Percentiles rank a stretch among this genome's conserved stretches.
Conservation (phyloP, 306 rosid genomes). For the Sechiopsis laciniata region DNA sequence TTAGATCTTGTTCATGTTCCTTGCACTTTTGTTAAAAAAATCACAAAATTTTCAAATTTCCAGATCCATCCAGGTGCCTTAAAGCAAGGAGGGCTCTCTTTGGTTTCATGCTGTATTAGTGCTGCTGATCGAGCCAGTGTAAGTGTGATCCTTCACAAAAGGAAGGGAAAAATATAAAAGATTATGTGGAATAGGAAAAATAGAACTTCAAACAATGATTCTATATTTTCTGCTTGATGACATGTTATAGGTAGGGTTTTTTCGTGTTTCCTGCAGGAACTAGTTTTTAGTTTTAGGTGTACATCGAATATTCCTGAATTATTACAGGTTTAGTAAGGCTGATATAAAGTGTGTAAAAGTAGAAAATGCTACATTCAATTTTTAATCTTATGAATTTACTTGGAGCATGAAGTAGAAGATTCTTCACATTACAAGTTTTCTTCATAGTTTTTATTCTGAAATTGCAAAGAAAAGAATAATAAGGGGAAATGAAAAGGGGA, state of each 20-base stretch:
- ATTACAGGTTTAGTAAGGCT: not conserved
- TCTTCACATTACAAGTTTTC: not conserved
- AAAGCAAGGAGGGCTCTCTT: conserved; percentile 77
- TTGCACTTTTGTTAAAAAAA: not conserved
- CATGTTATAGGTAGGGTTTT: not conserved
- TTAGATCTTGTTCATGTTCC: not conserved
- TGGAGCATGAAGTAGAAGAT: too few relatives aligned
- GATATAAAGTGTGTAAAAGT: not conserved
- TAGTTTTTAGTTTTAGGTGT: not conserved
- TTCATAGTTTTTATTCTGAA: not conserved
- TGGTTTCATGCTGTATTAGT: conserved; percentile 80
- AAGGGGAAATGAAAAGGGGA: not conserved
- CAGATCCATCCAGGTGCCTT: conserved; percentile 95
- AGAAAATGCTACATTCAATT: not conserved
- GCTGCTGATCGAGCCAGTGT: conserved; percentile 89
- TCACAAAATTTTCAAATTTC: conserved; percentile 24
- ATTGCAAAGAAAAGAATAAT: not conserved
- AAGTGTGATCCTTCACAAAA: conserved; percentile 33
- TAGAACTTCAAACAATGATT: not conserved
- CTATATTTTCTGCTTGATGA: not conserved
- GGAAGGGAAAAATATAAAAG: not conserved
- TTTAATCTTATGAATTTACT: too few relatives aligned
- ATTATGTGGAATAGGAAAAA: not conserved
- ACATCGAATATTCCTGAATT: conserved; percentile 7
- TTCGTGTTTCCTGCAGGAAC: not conserved